phyloP scores from a whole-genome alignment of 495 filamentous ascomycete species.

The Hamigera avellanea region DNA sequence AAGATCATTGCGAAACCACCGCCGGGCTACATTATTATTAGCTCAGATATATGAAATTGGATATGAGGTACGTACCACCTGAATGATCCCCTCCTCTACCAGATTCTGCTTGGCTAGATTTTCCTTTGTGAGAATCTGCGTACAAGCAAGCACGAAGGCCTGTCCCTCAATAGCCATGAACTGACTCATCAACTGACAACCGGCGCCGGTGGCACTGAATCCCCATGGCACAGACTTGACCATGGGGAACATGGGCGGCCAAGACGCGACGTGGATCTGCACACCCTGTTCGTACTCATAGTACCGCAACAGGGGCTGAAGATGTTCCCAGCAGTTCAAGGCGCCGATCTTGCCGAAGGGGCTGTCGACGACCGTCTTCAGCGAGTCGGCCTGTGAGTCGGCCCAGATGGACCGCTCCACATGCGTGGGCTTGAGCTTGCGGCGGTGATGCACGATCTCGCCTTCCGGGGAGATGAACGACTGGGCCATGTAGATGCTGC shows the following conservation, averaged over 20 bases:
- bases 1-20: constrained; percentile 21
- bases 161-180: constrained; percentile 12
- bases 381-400: constrained; percentile 22
- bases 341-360: constrained; percentile 13
- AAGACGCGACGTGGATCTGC: constrained; percentile 24
- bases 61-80: no score
- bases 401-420: constrained; percentile 43
- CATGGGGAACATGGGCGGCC: constrained; percentile 16
- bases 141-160: constrained; percentile 7
- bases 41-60: no score
- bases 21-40: no score
- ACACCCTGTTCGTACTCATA: constrained; percentile 20
- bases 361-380: constrained; percentile 12
- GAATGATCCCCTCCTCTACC: neutral
- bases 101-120: neutral
- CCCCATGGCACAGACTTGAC: no score
- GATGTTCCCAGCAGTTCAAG: constrained; percentile 23
- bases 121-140: neutral
- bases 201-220: no score
- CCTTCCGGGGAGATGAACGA: constrained; percentile 37
- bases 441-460: constrained; percentile 30
- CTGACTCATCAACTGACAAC: no score
- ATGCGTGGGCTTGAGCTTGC: constrained; percentile 46
- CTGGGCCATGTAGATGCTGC: constrained; percentile 42
- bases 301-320: constrained; percentile 22